Evolutionary conservation across 495 filamentous ascomycete species (phyloP).

Genomic region (Penicillium coprophilum): DNA sequence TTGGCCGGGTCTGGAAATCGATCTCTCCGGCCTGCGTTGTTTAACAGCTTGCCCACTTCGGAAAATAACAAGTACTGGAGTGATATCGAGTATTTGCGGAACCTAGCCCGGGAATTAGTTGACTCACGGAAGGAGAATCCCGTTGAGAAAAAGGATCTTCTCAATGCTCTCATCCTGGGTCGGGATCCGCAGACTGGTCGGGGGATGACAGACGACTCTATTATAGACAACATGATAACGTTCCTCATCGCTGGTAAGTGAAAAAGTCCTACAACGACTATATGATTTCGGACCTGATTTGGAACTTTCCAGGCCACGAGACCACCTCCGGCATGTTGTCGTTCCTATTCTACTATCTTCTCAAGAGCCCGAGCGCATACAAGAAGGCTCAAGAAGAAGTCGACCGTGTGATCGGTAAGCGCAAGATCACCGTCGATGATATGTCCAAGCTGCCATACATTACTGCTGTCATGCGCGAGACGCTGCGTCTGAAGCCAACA

Average conservation of each 20-base stretch:
- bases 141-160: slow-evolving; percentile 62
- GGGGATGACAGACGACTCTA: slow-evolving; percentile 57
- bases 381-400: slow-evolving; percentile 65
- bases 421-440: slow-evolving; percentile 64
- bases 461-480: slow-evolving; percentile 67
- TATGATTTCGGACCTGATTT: slow-evolving; percentile 14
- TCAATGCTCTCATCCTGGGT: slow-evolving; percentile 68
- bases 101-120: slow-evolving; percentile 59
- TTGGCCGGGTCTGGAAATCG: slow-evolving; percentile 56
- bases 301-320: slow-evolving; percentile 57
- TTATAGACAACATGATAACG: slow-evolving; percentile 70
- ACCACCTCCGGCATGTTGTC: slow-evolving; percentile 64
- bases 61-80: slow-evolving; percentile 56
- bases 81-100: slow-evolving; percentile 57
- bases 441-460: slow-evolving; percentile 66
- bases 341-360: slow-evolving; percentile 57
- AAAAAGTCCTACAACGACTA: no score
- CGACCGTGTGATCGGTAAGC: slow-evolving; percentile 62
- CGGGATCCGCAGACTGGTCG: slow-evolving; percentile 66
- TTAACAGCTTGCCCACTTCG: slow-evolving; percentile 49
- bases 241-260: slow-evolving; percentile 59
- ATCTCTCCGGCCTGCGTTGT: slow-evolving; percentile 49
- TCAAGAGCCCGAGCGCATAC: slow-evolving; percentile 61
- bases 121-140: slow-evolving; percentile 56
- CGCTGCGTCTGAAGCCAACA: slow-evolving; percentile 63